Conservation (phyloP, 2,329 filamentous ascomycete species). For the Diaporthe citrichinensis region DNA sequence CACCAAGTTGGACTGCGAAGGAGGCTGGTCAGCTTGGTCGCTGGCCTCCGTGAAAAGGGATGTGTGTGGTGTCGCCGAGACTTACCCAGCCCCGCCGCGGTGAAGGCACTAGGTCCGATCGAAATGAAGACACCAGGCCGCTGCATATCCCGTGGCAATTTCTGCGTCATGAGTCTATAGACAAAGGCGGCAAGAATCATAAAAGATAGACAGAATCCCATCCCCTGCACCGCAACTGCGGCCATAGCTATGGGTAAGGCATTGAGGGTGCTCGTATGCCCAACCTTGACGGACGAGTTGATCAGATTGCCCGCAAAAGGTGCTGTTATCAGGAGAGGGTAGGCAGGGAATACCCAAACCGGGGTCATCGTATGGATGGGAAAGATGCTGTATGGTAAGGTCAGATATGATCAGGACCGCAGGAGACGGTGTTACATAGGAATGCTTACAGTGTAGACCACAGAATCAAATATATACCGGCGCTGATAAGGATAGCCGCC, state of each 20-base stretch:
- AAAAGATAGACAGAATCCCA: slow-evolving; percentile 71
- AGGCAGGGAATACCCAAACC: slow-evolving; percentile 89
- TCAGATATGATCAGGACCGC: neutral
- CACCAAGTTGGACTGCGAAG: slow-evolving; percentile 59
- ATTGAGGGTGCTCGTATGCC: slow-evolving; percentile 52
- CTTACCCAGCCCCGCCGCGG: slow-evolving; percentile 61
- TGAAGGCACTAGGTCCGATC: slow-evolving; percentile 80
- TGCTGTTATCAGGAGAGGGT: slow-evolving; percentile 83
- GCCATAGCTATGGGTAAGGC: slow-evolving; percentile 62
- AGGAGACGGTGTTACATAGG: slow-evolving; percentile 6
- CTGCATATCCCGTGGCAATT: slow-evolving; percentile 81
- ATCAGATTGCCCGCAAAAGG: slow-evolving; percentile 77
- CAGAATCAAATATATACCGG: slow-evolving; percentile 81
- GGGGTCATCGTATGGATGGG: slow-evolving; percentile 89
- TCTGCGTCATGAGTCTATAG: slow-evolving; percentile 90
- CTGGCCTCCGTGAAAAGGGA: neutral
- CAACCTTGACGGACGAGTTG: slow-evolving; percentile 52
- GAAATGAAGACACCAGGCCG: slow-evolving; percentile 89
- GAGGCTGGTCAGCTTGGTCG: slow-evolving; percentile 4
- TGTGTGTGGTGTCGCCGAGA: neutral
- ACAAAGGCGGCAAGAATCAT: slow-evolving; percentile 90
- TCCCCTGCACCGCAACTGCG: slow-evolving; percentile 66
- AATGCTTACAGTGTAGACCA: slow-evolving; percentile 70
- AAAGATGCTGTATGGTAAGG: slow-evolving; percentile 56
- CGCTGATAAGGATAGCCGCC: slow-evolving; percentile 76